Percentiles rank a stretch among this genome's conserved stretches.
These are phyloP conservation scores for Suillus subluteus DNA, from an alignment of 768 basidiomycete species.

Conservation along the genomic window DNA sequence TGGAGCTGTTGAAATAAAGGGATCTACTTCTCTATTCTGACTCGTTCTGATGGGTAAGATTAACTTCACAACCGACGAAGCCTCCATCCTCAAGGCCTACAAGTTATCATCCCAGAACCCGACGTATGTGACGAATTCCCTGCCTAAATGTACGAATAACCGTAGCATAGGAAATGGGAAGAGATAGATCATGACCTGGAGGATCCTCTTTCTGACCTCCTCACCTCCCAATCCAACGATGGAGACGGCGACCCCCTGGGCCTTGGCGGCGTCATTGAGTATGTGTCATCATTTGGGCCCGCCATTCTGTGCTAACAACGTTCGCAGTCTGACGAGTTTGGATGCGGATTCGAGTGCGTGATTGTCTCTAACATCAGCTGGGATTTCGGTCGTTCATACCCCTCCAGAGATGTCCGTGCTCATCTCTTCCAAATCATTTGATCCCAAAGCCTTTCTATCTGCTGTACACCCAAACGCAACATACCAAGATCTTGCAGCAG, in stretches of 20 bases:
- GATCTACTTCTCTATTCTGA: not conserved
- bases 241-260: slow-evolving; percentile 80
- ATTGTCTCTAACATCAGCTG: slow-evolving; percentile 17
- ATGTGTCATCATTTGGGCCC: slow-evolving; percentile 30
- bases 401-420: slow-evolving; percentile 74
- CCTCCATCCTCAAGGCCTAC: slow-evolving; percentile 84
- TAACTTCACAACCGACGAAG: slow-evolving; percentile 79
- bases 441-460: slow-evolving; percentile 92
- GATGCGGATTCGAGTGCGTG: slow-evolving; percentile 78
- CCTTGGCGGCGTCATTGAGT: slow-evolving; percentile 67
- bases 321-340: slow-evolving; percentile 60
- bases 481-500: slow-evolving; percentile 85
- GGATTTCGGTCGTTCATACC: slow-evolving; percentile 16
- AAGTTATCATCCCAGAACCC: slow-evolving; percentile 79
- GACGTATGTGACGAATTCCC: slow-evolving; percentile 47
- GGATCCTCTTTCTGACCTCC: slow-evolving; percentile 70
- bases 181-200: slow-evolving; percentile 85
- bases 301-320: slow-evolving; percentile 10
- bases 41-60: slow-evolving; percentile 54
- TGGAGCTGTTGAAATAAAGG: not conserved
- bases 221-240: slow-evolving; percentile 62
- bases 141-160: not conserved
- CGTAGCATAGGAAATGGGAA: slow-evolving; percentile 74
- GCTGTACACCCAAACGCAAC: slow-evolving; percentile 93
- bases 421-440: slow-evolving; percentile 92